A percentile compares a stretch with the other conserved stretches of the same genome.
phyloP scores from a whole-genome alignment of 2,329 filamentous ascomycete genomes.

The Cladosporium oxysporum region DNA sequence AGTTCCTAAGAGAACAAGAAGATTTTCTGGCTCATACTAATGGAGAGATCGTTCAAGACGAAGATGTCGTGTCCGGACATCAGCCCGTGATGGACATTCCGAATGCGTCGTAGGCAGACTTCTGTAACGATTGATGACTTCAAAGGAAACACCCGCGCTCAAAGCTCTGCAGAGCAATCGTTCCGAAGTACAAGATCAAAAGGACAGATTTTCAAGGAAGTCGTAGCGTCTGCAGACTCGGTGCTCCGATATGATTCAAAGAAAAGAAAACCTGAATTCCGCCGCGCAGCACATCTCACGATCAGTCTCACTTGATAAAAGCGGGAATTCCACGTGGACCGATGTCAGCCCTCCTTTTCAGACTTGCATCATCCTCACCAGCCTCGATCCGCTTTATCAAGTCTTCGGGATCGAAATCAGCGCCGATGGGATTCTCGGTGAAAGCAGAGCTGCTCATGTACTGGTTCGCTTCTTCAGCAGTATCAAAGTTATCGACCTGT shows the following conservation, averaged over 20 bases:
- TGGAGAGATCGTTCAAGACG: slow-evolving; percentile 31
- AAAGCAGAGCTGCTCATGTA: slow-evolving; percentile 46
- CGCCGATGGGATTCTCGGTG: slow-evolving; percentile 47
- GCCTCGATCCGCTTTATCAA: slow-evolving; percentile 34
- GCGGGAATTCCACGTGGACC: slow-evolving; percentile 15
- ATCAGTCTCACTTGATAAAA: neutral
- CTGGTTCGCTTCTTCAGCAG: slow-evolving; percentile 37
- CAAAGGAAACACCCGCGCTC: neutral
- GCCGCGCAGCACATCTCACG: neutral
- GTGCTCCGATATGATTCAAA: neutral
- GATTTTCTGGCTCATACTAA: slow-evolving; percentile 40
- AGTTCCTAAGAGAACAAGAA: slow-evolving; percentile 38
- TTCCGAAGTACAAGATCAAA: neutral
- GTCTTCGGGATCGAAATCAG: slow-evolving; percentile 50
- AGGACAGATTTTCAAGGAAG: neutral
- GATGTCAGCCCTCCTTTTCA: slow-evolving; percentile 20
- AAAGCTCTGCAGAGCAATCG: neutral
- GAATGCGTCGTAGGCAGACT: slow-evolving; percentile 2
- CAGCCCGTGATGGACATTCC: slow-evolving; percentile 24
- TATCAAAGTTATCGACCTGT: slow-evolving; percentile 30
- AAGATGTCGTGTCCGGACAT: slow-evolving; percentile 22
- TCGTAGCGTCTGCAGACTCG: neutral
- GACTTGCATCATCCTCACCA: slow-evolving; percentile 29
- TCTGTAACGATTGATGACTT: neutral
- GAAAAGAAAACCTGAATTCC: neutral